A percentile compares a stretch with the other conserved stretches of the same genome.
phyloP scores from a whole-genome alignment of 2,329 filamentous ascomycete genomes.

The Incumbomyces lentus region DNA sequence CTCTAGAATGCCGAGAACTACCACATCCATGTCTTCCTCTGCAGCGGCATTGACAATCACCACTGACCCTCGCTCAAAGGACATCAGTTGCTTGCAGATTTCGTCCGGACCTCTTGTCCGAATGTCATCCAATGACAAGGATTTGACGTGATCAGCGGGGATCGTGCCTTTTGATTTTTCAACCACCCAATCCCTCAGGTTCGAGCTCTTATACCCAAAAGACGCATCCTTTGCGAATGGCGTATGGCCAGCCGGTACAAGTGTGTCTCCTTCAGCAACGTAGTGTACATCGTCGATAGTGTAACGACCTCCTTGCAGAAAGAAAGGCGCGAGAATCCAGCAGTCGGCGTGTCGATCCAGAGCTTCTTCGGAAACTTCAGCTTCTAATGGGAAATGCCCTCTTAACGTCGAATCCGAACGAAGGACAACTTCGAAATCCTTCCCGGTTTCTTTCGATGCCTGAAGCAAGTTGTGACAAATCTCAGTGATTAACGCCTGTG shows the following conservation, averaged over 20 bases:
- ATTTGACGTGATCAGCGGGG: slow-evolving; percentile 29
- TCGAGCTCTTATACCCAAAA: slow-evolving; percentile 47
- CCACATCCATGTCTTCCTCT: slow-evolving; percentile 47
- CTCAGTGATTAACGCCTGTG: slow-evolving; percentile 37
- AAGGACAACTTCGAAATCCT: slow-evolving; percentile 45
- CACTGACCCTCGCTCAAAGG: slow-evolving; percentile 30
- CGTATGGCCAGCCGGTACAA: slow-evolving; percentile 44
- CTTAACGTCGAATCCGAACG: slow-evolving; percentile 48
- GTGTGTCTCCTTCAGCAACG: slow-evolving; percentile 40
- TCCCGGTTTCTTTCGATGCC: slow-evolving; percentile 32
- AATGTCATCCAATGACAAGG: slow-evolving; percentile 40
- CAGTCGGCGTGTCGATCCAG: slow-evolving; percentile 40
- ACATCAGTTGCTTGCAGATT: slow-evolving; percentile 33
- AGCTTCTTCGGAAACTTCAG: slow-evolving; percentile 41
- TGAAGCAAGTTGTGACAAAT: slow-evolving; percentile 42
- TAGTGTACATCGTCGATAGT: slow-evolving; percentile 51
- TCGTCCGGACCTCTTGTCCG: slow-evolving; percentile 34
- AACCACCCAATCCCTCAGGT: slow-evolving; percentile 42
- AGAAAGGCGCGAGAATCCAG: slow-evolving; percentile 49
- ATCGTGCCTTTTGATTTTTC: slow-evolving; percentile 44
- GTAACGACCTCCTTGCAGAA: slow-evolving; percentile 47
- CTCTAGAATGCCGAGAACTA: slow-evolving; percentile 40
- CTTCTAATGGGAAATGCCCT: slow-evolving; percentile 48
- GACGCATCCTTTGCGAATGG: slow-evolving; percentile 49
- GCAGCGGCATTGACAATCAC: slow-evolving; percentile 45